Conservation (phyloP, 108 stramenopile species). For the Cafeteria roenbergensis region DNA sequence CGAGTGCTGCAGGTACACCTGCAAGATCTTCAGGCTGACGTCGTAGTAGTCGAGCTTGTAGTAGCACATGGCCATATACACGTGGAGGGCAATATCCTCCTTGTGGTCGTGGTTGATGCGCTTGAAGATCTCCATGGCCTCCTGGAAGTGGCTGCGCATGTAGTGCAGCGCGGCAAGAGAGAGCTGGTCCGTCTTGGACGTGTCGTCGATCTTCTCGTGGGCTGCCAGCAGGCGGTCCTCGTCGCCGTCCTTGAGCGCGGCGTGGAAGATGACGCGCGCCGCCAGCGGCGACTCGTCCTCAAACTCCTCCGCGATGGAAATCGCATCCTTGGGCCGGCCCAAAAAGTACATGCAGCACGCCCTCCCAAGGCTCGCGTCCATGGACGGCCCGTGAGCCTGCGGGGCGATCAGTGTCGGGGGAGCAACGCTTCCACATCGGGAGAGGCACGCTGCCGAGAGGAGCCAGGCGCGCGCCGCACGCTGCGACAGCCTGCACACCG, state of each 20-base stretch:
- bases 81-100: conserved; percentile 62
- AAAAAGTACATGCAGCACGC: conserved; percentile 46
- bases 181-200: conserved; percentile 61
- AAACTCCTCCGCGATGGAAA: conserved; percentile 23
- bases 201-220: conserved; percentile 54
- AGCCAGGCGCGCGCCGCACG: too few relatives aligned
- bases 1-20: conserved; percentile 53
- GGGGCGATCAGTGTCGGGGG: too few relatives aligned
- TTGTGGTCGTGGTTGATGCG: conserved; percentile 52
- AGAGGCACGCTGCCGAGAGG: too few relatives aligned
- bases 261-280: conserved; percentile 58
- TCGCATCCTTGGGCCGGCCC: conserved; percentile 25
- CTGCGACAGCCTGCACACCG: too few relatives aligned
- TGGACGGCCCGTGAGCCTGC: too few relatives aligned
- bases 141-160: conserved; percentile 58
- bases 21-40: conserved; percentile 57
- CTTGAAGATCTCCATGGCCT: conserved; percentile 66
- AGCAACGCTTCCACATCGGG: too few relatives aligned
- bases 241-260: conserved; percentile 49
- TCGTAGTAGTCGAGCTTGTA: conserved; percentile 69
- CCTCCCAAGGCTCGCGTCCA: neutral
- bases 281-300: conserved; percentile 39
- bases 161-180: conserved; percentile 66
- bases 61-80: conserved; percentile 72
- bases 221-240: conserved; percentile 57